Base-by-base conservation (phyloP, 306 rosid genomes). In the Pyrus bretschneideri region DNA sequence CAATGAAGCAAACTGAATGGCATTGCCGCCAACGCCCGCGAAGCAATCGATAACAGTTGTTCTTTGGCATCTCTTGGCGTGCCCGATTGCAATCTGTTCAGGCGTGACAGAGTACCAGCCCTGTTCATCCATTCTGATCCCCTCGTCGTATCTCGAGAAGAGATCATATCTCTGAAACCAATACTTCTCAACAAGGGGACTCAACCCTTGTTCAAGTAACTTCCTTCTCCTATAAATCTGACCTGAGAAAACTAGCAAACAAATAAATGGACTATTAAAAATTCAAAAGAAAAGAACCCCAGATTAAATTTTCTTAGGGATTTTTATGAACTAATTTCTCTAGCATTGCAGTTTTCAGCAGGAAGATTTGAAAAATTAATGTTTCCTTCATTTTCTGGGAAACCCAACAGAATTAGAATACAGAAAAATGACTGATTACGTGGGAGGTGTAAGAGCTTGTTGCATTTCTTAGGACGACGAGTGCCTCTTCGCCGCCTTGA, bases 51-150 rank as follows among this genome's bases (percentile, higher is more conserved):
- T 83, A 15, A 83, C 81, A 12, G 65, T 30, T 33, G 73, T 35
- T 38, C 60, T 55, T 14, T 40, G 30, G 49, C 86, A 79, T 57
- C 78, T 75, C 69, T 59, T 38, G 46, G 86, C 83, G 29, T 83
- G 86, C 11, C 18, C 69, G 57, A 83, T 79, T 9, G 86, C 86
- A 70, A 79, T 83, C 72, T 70, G 67, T 79, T 83, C 86, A 6
- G 83, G 86, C 21, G 86, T 83, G 2, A 83, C 83, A 11, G 86
- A 83, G 66, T 79, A 79, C 86, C 86, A 79, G 2, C 83, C 81
- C 74, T 79, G 78, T 29, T 83, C 86, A 18, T 83, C 86, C 86
- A 83, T 57, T 22, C 71, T 38, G 78, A 83, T 75, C 65, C 86
- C 86, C 64, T 79, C 78, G 4, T 79, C 83, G 51, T 75, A 83